These are phyloP conservation scores for Pluteus cervinus DNA, from an alignment of 768 basidiomycete genomes.

Conservation along the genomic window DNA sequence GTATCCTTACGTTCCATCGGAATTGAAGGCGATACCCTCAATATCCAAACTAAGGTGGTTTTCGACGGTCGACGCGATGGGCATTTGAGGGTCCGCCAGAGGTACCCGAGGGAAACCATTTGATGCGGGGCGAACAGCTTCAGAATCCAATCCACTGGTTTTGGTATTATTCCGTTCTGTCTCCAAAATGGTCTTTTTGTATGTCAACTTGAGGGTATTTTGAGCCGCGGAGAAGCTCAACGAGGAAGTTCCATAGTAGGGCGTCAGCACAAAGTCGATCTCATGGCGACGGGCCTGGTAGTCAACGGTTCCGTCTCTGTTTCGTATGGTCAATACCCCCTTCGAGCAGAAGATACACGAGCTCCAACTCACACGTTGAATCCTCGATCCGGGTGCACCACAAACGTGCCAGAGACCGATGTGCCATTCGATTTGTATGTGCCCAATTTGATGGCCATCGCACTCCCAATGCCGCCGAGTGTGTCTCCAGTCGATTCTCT, in stretches of 20 bases:
- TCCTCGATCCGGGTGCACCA: constrained; percentile 57
- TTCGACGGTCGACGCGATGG: constrained; percentile 35
- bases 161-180: constrained; percentile 37
- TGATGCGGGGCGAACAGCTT: constrained; percentile 36
- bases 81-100: constrained; percentile 37
- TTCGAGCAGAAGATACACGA: too few relatives aligned
- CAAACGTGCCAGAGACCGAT: constrained; percentile 40
- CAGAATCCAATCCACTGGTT: constrained; percentile 54
- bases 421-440: constrained; percentile 32
- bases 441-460: constrained; percentile 39
- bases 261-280: constrained; percentile 50
- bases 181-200: constrained; percentile 43
- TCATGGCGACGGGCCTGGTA: constrained; percentile 61
- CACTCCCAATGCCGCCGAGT: constrained; percentile 47
- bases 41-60: constrained; percentile 47
- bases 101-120: constrained; percentile 21
- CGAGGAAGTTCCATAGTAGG: constrained; percentile 41
- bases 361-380: constrained; percentile 54
- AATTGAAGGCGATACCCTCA: constrained; percentile 52
- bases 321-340: too few relatives aligned
- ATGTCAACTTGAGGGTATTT: constrained; percentile 44
- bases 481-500: constrained; percentile 44
- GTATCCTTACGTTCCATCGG: constrained; percentile 47
- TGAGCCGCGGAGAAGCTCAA: constrained; percentile 45
- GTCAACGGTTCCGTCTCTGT: constrained; percentile 47